Evolutionary conservation across 148 eudicot species (phyloP).

Genomic region (Hydrangea macrophylla): DNA sequence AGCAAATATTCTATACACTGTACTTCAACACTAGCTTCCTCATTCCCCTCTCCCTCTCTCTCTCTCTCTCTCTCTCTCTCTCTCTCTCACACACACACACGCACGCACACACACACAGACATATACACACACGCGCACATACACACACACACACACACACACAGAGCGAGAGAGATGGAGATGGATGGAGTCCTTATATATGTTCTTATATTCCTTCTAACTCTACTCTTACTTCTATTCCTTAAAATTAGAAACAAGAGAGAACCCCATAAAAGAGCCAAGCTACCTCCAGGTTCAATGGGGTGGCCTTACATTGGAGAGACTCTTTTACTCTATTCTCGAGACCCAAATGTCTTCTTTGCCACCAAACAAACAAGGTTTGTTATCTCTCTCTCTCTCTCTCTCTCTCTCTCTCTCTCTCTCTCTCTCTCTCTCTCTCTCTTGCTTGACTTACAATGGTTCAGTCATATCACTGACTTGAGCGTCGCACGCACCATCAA

Average conservation of each 20-base stretch:
- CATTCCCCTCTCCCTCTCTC: too few relatives aligned
- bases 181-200: slow-evolving; percentile 17
- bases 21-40: too few relatives aligned
- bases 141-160: too few relatives aligned
- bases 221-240: neutral
- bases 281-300: slow-evolving; percentile 19
- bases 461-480: too few relatives aligned
- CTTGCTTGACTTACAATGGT: too few relatives aligned
- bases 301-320: slow-evolving; percentile 27
- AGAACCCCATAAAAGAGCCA: neutral
- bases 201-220: slow-evolving; percentile 15
- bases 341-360: slow-evolving; percentile 22
- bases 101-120: too few relatives aligned
- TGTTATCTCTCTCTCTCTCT: neutral
- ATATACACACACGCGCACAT: too few relatives aligned
- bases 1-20: too few relatives aligned
- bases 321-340: slow-evolving; percentile 21
- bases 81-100: too few relatives aligned
- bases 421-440: neutral
- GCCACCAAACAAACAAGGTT: slow-evolving; percentile 19
- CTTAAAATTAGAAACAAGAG: neutral
- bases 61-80: too few relatives aligned
- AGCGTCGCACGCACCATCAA: too few relatives aligned
- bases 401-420: neutral
- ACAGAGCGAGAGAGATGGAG: too few relatives aligned